These are phyloP conservation scores for Lupinus albus DNA, from an alignment of 306 rosid genomes.

Conservation along the genomic window DNA sequence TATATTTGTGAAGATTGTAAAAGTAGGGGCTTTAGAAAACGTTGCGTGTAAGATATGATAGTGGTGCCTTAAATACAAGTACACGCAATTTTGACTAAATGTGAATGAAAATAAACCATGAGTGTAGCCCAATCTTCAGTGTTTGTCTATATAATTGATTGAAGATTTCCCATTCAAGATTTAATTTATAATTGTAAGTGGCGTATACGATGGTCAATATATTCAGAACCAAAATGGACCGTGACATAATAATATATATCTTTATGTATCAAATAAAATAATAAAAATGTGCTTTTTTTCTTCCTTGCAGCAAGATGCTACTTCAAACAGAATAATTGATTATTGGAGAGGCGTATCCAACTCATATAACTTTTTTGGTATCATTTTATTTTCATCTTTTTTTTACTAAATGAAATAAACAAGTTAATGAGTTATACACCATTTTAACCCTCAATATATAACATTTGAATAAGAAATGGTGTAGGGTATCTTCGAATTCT, in stretches of 20 bases:
- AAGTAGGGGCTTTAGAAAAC: slow-evolving; percentile 13
- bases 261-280: background rate
- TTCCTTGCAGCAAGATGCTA: slow-evolving; percentile 47
- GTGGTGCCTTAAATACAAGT: slow-evolving; percentile 35
- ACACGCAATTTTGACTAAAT: slow-evolving; percentile 35
- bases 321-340: slow-evolving; percentile 54
- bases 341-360: slow-evolving; percentile 52
- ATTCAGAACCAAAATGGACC: background rate
- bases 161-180: background rate
- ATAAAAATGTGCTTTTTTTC: background rate
- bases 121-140: background rate
- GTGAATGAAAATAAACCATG: background rate
- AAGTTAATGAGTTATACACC: background rate
- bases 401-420: background rate
- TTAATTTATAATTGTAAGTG: slow-evolving; percentile 33
- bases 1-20: slow-evolving; percentile 34
- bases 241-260: background rate
- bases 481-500: too few species aligned
- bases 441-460: too few species aligned
- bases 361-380: slow-evolving; percentile 17
- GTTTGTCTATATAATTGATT: background rate
- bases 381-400: slow-evolving; percentile 43
- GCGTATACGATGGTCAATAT: slow-evolving; percentile 38
- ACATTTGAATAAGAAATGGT: too few species aligned
- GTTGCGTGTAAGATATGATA: slow-evolving; percentile 56